These are phyloP conservation scores for Barnettozyma sp. DNA, from an alignment of 805 yeast genomes.

Conservation along the genomic window DNA sequence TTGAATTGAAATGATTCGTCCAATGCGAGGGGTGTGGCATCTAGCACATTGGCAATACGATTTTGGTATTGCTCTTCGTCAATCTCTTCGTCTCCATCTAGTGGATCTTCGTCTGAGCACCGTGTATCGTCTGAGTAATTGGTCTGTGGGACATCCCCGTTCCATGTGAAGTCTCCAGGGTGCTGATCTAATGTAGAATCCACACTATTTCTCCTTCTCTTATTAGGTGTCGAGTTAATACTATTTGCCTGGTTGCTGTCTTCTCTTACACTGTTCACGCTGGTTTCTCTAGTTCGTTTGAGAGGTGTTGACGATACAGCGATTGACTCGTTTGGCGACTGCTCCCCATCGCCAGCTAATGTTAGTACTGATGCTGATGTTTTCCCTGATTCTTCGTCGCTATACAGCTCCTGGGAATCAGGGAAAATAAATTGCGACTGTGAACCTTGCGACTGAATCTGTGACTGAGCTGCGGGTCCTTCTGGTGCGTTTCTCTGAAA, in stretches of 20 bases:
- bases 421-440: conserved; percentile 1
- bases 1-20: conserved; percentile 3
- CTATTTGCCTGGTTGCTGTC: neutral
- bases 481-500: neutral
- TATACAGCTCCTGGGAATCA: neutral
- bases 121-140: no score
- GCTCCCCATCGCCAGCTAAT: neutral
- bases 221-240: no score
- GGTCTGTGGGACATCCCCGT: neutral
- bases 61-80: neutral
- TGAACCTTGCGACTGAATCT: neutral
- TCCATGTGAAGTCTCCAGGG: conserved; percentile 1
- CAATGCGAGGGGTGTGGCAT: neutral
- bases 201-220: neutral
- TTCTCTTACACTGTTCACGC: neutral
- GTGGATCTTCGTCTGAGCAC: no score
- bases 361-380: no score
- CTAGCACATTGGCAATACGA: neutral
- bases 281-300: neutral
- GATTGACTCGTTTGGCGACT: neutral
- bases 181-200: neutral
- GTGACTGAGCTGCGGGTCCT: neutral
- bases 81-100: no score
- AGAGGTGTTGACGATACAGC: neutral
- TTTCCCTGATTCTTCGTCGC: no score